These are phyloP conservation scores for Verticillium klebahnii DNA, from an alignment of 2,329 filamentous ascomycete species.

Conservation along the genomic window DNA sequence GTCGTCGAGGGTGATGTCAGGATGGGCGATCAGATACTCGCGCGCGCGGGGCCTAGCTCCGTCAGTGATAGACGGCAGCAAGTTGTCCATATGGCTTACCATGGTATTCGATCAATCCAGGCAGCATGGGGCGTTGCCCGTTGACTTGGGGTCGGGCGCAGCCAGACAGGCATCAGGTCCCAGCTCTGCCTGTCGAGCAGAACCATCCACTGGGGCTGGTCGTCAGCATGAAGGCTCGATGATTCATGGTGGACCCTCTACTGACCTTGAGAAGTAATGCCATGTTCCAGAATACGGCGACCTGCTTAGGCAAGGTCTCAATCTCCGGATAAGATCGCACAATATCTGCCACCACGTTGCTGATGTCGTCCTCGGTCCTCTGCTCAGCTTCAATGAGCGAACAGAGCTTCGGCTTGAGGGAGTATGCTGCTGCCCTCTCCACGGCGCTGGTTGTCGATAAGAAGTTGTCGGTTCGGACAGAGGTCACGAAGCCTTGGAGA, in stretches of 20 bases:
- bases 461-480: constrained; percentile 13
- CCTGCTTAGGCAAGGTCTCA: constrained; percentile 21
- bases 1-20: constrained; percentile 24
- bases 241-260: neutral
- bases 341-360: constrained; percentile 25
- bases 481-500: constrained; percentile 20
- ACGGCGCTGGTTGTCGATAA: constrained; percentile 4
- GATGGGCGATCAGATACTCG: constrained; percentile 22
- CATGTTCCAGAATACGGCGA: constrained; percentile 25
- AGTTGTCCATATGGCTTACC: constrained; percentile 10
- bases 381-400: constrained; percentile 18
- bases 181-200: constrained; percentile 22
- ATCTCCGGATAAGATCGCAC: constrained; percentile 24
- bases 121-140: constrained; percentile 20
- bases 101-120: constrained; percentile 26
- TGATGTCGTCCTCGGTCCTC: constrained; percentile 22
- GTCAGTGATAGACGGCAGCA: neutral
- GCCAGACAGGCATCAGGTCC: constrained; percentile 23
- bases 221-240: neutral
- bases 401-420: constrained; percentile 17
- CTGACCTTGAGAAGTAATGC: constrained; percentile 21
- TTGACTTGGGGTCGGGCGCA: constrained; percentile 21
- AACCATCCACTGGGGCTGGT: constrained; percentile 20
- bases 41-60: constrained; percentile 19
- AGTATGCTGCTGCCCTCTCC: constrained; percentile 11